phyloP scores from a whole-genome alignment of 1,139 yeast genomes.

The Sugiyamaella japonica region DNA sequence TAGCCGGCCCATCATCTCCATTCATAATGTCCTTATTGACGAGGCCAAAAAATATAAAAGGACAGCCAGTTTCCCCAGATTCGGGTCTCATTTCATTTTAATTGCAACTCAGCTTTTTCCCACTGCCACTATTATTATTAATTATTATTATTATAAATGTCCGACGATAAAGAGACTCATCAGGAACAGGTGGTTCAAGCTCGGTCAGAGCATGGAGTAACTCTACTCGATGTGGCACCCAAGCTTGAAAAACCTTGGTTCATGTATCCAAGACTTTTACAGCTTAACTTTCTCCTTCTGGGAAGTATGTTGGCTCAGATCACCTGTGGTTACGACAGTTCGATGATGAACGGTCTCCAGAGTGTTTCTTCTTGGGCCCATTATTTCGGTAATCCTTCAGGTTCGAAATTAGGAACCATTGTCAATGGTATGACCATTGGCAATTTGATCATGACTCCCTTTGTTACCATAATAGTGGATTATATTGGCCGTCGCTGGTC shows the following conservation, averaged over 20 bases:
- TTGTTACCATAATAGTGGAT: slow-evolving; percentile 55
- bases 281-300: slow-evolving; percentile 43
- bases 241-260: slow-evolving; percentile 17
- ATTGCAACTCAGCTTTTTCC: not conserved
- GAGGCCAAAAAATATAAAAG: slow-evolving; percentile 8
- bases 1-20: slow-evolving; percentile 7
- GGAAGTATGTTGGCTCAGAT: slow-evolving; percentile 48
- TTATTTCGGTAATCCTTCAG: slow-evolving; percentile 44
- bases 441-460: slow-evolving; percentile 67
- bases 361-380: slow-evolving; percentile 40
- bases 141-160: too few species aligned
- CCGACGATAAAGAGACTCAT: slow-evolving; percentile 8
- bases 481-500: slow-evolving; percentile 78
- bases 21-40: slow-evolving; percentile 7
- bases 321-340: slow-evolving; percentile 54
- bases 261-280: slow-evolving; percentile 37
- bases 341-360: slow-evolving; percentile 47
- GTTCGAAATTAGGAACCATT: slow-evolving; percentile 44
- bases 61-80: slow-evolving; percentile 7
- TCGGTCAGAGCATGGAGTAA: slow-evolving; percentile 2
- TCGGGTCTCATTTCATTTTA: not conserved
- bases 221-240: slow-evolving; percentile 18
- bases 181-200: not conserved
- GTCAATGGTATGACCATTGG: slow-evolving; percentile 22
- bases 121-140: not conserved